phyloP scores from a whole-genome alignment of 768 basidiomycete species.

The Candolleomyces aberdarensis region DNA sequence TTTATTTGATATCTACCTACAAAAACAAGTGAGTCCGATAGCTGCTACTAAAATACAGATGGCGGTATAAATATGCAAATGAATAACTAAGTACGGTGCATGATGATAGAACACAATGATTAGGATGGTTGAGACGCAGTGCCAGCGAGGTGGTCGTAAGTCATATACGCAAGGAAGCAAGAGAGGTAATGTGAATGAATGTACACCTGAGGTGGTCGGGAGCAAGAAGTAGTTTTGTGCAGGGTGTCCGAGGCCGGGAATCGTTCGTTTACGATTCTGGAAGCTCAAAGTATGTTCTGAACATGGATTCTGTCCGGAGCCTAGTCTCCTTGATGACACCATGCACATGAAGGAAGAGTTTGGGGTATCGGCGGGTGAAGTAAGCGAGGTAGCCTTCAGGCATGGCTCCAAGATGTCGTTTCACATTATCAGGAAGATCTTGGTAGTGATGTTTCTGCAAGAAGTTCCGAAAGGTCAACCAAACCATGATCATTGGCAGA shows the following conservation, averaged over 20 bases:
- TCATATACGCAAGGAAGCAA: neutral
- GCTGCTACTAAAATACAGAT: neutral
- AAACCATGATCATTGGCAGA: neutral
- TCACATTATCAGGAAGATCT: slow-evolving; percentile 90
- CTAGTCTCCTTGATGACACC: slow-evolving; percentile 69
- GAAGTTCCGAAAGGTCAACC: neutral
- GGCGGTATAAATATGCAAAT: slow-evolving; percentile 3
- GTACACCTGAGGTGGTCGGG: neutral
- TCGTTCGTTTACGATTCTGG: slow-evolving; percentile 26
- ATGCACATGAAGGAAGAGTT: slow-evolving; percentile 89
- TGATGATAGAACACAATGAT: neutral
- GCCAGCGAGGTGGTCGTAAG: neutral
- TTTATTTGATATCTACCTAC: neutral
- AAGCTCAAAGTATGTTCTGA: slow-evolving; percentile 84
- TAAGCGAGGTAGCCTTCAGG: slow-evolving; percentile 91
- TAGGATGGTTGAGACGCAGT: neutral
- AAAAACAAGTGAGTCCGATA: neutral
- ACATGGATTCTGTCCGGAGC: slow-evolving; percentile 86
- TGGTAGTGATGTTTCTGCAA: slow-evolving; percentile 95
- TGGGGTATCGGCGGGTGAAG: slow-evolving; percentile 92
- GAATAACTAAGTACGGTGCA: slow-evolving; percentile 1
- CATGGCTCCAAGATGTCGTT: slow-evolving; percentile 84
- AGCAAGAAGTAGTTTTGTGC: neutral
- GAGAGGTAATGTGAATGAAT: neutral
- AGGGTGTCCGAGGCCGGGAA: neutral